phyloP scores from a whole-genome alignment of 2,329 filamentous ascomycete genomes.

The Aspergillus uvarum region DNA sequence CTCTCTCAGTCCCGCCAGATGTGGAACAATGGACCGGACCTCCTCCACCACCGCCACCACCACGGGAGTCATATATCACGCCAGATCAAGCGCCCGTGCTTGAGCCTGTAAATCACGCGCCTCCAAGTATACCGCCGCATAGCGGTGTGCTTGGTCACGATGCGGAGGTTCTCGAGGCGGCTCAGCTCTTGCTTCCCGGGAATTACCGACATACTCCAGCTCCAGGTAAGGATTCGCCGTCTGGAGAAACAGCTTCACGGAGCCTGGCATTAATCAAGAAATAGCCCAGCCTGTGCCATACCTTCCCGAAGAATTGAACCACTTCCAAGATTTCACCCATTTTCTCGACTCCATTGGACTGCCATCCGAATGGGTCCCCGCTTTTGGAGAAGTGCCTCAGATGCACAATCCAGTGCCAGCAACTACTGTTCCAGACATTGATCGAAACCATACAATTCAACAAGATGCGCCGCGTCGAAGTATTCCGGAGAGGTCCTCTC shows the following conservation, averaged over 20 bases:
- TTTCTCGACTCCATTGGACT: slow-evolving; percentile 38
- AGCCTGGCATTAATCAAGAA: not conserved
- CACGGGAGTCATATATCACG: slow-evolving; percentile 28
- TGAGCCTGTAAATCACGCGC: slow-evolving; percentile 14
- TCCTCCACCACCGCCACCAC: slow-evolving; percentile 18
- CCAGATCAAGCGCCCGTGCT: slow-evolving; percentile 24
- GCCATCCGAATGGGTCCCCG: slow-evolving; percentile 35
- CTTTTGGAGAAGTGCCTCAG: slow-evolving; percentile 26
- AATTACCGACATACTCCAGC: slow-evolving; percentile 27
- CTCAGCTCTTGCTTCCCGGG: slow-evolving; percentile 34
- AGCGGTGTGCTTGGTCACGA: slow-evolving; percentile 29
- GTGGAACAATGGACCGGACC: slow-evolving; percentile 30
- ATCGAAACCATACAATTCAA: slow-evolving; percentile 21
- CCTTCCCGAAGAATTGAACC: slow-evolving; percentile 34
- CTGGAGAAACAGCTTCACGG: not conserved
- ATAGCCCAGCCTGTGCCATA: slow-evolving; percentile 31
- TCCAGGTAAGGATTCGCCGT: slow-evolving; percentile 2
- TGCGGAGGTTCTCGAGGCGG: slow-evolving; percentile 41
- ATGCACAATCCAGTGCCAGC: slow-evolving; percentile 24
- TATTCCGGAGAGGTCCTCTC: slow-evolving; percentile 26
- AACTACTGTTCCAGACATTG: slow-evolving; percentile 24
- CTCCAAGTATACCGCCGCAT: slow-evolving; percentile 18
- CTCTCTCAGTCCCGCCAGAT: slow-evolving; percentile 23
- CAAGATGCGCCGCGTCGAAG: slow-evolving; percentile 19
- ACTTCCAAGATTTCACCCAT: slow-evolving; percentile 39